Evolutionary conservation across 1,284 basidiomycete genomes (phyloP), one percentile per base, ranked within the genome.

Genomic region (Wallemia mellicola): DNA sequence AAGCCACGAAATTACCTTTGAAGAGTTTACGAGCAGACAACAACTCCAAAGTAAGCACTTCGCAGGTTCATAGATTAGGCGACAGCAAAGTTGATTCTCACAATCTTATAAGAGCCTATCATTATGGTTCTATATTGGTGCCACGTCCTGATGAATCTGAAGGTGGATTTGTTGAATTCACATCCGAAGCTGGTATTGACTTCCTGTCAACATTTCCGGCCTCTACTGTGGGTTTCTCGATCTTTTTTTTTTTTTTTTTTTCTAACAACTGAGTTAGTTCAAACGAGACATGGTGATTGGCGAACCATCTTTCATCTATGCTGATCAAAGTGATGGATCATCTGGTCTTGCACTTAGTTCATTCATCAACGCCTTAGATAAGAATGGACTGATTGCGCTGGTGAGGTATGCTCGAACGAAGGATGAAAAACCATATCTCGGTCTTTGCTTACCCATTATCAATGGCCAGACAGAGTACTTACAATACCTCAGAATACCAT

Each of bases 101-200:
- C 61, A 73, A 81, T 19, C 77, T 88, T 17, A 73, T 83, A 24
- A 76, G 78, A 62, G 92, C 88, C 0, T 95, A 84, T 76, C 85
- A 87, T 68, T 94, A 95, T 64, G 92, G 92, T 2, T 80, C 83
- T 2, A 85, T 82, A 1, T 87, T 88, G 68, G 81, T 81, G 1
- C 86, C 87, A 1, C 80, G 82, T 68, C 63, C 61, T 2, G 61
- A 63, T 17, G 81, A 84, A 1, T 83, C 86, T 38, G 74, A 74
- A 54, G 83, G 78, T 3, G 76, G 81, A 59, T 91, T 88, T 64
- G 76, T 77, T 48, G 76, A 74, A 60, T 71, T 88, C 27, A 72
- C 74, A 2, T 85, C 86, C 1, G 76, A 73, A 65, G 82, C 81
- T 65, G 87, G 88, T 0, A 81, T 95, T 33, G 86, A 94, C 61